Evolutionary conservation across 1,284 basidiomycete genomes (phyloP).

Genomic region (Pseudozyma flocculosa): DNA sequence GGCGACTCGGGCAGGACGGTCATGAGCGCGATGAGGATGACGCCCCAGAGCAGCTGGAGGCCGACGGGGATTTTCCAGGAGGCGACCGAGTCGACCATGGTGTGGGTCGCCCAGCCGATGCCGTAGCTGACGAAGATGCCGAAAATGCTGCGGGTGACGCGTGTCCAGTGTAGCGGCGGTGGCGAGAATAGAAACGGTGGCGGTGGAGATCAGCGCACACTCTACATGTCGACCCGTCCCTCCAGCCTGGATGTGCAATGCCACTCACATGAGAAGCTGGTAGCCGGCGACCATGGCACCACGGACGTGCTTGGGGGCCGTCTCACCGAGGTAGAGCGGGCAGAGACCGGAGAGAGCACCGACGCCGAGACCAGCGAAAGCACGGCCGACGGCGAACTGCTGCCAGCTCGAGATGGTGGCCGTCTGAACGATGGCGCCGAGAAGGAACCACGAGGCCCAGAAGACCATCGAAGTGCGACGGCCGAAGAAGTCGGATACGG

Average conservation of each 20-base stretch:
- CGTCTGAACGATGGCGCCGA: conserved; percentile 50
- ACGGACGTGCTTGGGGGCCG: conserved; percentile 72
- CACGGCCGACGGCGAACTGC: conserved; percentile 59
- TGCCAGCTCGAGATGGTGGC: conserved; percentile 27
- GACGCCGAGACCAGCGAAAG: conserved; percentile 63
- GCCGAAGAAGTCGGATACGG: conserved; percentile 66
- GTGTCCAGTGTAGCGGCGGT: no score
- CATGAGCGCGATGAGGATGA: conserved; percentile 61
- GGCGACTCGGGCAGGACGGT: conserved; percentile 71
- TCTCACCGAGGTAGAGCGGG: conserved; percentile 81
- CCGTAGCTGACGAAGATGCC: conserved; percentile 62
- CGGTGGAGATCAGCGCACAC: no score
- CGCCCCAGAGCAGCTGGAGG: conserved; percentile 65
- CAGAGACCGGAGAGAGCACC: conserved; percentile 60
- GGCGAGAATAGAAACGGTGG: no score
- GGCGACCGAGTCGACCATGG: conserved; percentile 26
- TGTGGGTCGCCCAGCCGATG: conserved; percentile 64
- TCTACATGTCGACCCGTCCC: no score
- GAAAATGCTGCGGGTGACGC: conserved; percentile 67
- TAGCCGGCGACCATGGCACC: conserved; percentile 81
- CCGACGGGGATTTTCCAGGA: conserved; percentile 70
- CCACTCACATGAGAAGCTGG: conserved; percentile 54
- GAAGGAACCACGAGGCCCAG: conserved; percentile 61
- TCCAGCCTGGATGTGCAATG: background rate
- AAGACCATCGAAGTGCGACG: conserved; percentile 67